These are phyloP conservation scores for Flammula alnicola DNA, from an alignment of 1,284 basidiomycete genomes.

Conservation along the genomic window DNA sequence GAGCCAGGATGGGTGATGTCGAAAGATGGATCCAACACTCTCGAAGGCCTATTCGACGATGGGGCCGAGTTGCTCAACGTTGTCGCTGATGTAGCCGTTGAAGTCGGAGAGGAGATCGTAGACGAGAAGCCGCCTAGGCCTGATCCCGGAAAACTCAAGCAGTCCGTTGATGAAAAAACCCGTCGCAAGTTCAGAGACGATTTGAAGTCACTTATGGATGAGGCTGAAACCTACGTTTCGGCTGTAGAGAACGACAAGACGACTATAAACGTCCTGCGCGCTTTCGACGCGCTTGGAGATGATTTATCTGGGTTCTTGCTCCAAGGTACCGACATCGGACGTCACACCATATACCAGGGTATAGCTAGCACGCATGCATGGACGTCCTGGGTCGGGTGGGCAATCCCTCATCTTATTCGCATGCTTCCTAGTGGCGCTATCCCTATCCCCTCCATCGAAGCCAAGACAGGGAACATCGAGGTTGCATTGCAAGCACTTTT, in stretches of 20 bases:
- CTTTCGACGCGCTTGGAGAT: constrained; percentile 34
- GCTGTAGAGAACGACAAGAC: constrained; percentile 41
- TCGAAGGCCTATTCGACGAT: constrained; percentile 44
- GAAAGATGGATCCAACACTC: constrained; percentile 30
- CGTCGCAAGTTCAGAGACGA: constrained; percentile 23
- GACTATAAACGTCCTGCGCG: constrained; percentile 38
- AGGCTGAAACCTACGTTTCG: constrained; percentile 37
- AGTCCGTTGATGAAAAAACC: constrained; percentile 4
- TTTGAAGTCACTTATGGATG: constrained; percentile 34
- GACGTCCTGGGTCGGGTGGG: constrained; percentile 43
- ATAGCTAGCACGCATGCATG: constrained; percentile 27
- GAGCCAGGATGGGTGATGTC: constrained; percentile 39
- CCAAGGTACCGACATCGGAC: constrained; percentile 19
- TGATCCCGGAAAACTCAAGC: no score
- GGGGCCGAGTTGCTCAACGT: constrained; percentile 28
- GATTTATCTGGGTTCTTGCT: constrained; percentile 30
- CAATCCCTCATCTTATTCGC: constrained; percentile 43
- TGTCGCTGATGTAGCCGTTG: constrained; percentile 19
- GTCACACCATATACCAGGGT: constrained; percentile 9
- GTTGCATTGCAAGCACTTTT: constrained; percentile 45
- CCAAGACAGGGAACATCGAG: constrained; percentile 39
- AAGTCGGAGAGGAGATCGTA: constrained; percentile 11
- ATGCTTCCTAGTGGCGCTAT: constrained; percentile 36
- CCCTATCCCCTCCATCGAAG: constrained; percentile 51
- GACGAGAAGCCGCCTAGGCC: no score